These are phyloP conservation scores for Mucor piriformis DNA, from an alignment of 371 early-diverging fungal genomes.

Conservation along the genomic window DNA sequence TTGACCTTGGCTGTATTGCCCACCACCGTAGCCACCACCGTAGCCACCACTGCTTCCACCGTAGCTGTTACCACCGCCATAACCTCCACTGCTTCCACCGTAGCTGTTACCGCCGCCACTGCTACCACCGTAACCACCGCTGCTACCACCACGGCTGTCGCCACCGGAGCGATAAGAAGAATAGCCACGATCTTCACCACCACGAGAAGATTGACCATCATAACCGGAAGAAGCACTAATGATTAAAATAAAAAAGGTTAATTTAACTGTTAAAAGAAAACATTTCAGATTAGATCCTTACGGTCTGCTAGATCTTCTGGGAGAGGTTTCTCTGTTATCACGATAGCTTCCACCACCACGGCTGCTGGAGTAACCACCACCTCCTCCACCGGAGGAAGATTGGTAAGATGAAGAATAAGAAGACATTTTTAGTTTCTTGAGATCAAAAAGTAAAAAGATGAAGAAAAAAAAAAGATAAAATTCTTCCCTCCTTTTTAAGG, in stretches of 20 bases:
- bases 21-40: constrained; percentile 31
- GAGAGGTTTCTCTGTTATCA: constrained; percentile 42
- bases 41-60: constrained; percentile 43
- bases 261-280: background rate
- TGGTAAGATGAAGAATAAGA: constrained; percentile 35
- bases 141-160: constrained; percentile 19
- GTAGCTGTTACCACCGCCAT: constrained; percentile 23
- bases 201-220: constrained; percentile 35
- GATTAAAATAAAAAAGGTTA: background rate
- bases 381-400: constrained; percentile 26
- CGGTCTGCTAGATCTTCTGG: constrained; percentile 46
- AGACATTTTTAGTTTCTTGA: constrained; percentile 20
- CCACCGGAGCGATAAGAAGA: constrained; percentile 44
- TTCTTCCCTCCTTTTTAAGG: background rate
- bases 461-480: background rate
- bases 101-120: constrained; percentile 31
- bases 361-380: constrained; percentile 10
- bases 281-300: constrained; percentile 16
- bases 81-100: constrained; percentile 37
- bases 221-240: constrained; percentile 32
- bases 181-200: constrained; percentile 51
- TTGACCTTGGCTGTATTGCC: constrained; percentile 45
- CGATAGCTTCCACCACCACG: constrained; percentile 30
- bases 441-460: background rate
- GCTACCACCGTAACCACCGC: constrained; percentile 26